A percentile compares a stretch with the other conserved stretches of the same genome.
Evolutionary conservation across 495 filamentous ascomycete genomes (phyloP).

Genomic region (Hyaloscypha bicolor): DNA sequence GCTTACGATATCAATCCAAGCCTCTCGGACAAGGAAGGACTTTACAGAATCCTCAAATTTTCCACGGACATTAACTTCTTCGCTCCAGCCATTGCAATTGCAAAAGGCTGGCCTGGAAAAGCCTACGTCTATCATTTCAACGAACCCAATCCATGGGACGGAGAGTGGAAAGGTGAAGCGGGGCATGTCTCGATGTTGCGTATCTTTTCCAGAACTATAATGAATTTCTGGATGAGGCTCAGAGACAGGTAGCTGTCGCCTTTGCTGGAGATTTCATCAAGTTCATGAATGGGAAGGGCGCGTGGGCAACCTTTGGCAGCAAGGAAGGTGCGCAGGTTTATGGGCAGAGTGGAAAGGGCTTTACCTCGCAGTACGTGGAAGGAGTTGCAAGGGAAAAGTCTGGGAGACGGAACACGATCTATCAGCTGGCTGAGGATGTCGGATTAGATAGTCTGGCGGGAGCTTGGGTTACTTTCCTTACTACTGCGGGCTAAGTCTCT

Average conservation of each 20-base stretch:
- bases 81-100: constrained; percentile 40
- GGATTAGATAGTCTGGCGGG: background rate
- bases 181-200: constrained; percentile 6
- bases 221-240: constrained; percentile 1
- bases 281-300: constrained; percentile 3
- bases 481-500: background rate
- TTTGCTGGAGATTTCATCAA: constrained; percentile 4
- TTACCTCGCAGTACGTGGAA: background rate
- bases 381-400: background rate
- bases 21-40: constrained; percentile 38
- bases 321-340: background rate
- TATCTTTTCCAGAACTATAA: constrained; percentile 12
- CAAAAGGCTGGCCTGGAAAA: constrained; percentile 41
- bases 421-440: background rate
- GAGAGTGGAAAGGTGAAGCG: constrained; percentile 4
- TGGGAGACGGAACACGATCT: background rate
- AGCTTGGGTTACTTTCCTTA: constrained; percentile 1
- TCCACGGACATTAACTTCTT: constrained; percentile 44
- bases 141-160: constrained; percentile 9
- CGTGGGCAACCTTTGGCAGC: background rate
- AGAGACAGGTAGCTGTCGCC: background rate
- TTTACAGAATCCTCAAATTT: constrained; percentile 40
- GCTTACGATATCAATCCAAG: constrained; percentile 13
- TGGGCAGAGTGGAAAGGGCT: constrained; percentile 8
- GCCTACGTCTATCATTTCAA: constrained; percentile 51